Evolutionary conservation across 306 rosid genomes (phyloP), one percentile per base, ranked within the genome.

Genomic region (Sechiopsis laciniata): DNA sequence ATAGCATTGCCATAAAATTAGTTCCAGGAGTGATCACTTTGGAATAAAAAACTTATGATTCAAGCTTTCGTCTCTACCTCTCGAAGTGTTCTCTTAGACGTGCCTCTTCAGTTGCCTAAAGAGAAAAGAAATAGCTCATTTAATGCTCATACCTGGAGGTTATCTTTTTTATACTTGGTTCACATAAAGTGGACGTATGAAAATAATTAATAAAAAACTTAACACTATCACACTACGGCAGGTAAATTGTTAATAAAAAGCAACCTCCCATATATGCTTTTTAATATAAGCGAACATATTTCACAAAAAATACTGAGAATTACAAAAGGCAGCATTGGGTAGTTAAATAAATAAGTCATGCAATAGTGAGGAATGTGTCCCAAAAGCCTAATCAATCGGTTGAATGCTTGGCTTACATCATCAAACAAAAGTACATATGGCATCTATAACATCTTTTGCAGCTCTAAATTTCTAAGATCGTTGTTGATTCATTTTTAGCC

Each of bases 401-500:
- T 3, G 68, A 62, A 14, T 15, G 50, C 14, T 58, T 21, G n/a
- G 50, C 68, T 16, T n/a, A 64, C 70, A 64, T 7, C 21, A 21
- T 19, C 22, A 74, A 46, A 83, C 56, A 83, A 72, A 76, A 79
- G 77, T 62, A 84, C 92, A 67, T 85, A 95, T 96, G 80, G 97
- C 86, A 22, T 89, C 97, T 64, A 89, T 67, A 55, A 97, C 97
- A 78, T 95, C 99, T 85, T 95, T 95, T 12, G 97, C 96, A 51
- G 99, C 82, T 81, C 96, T 88, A 82, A 95, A 95, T 62, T 97
- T 89, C 75, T 97, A 86, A 72, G 97, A 91, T 51, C 99, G 78
- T 46, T 91, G 99, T 74, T 95, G 99, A 76, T 91, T 95, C 99
- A 95, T 95, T 80, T 95, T 95, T n/a, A 97, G 97, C 88, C 99